Evolutionary conservation across 2,329 filamentous ascomycete genomes (phyloP).

Genomic region (Fusarium nurragi): DNA sequence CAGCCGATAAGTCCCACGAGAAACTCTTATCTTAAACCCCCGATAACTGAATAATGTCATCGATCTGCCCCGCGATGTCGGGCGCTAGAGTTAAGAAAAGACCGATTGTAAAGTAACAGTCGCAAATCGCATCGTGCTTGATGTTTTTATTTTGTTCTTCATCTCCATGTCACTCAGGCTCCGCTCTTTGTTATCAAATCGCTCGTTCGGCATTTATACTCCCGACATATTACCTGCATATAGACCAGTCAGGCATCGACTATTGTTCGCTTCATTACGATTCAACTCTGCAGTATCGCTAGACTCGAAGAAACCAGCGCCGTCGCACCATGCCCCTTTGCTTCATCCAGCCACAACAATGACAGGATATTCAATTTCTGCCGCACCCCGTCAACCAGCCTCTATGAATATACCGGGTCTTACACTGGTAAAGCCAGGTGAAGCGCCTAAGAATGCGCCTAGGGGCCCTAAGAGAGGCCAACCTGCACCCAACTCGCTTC

Average conservation of each 20-base stretch:
- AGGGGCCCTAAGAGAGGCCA: neutral
- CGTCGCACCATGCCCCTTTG: constrained; percentile 22
- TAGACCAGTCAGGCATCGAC: neutral
- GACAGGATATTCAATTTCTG: constrained; percentile 11
- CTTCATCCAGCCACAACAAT: constrained; percentile 12
- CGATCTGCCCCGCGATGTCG: constrained; percentile 16
- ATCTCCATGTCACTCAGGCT: constrained; percentile 19
- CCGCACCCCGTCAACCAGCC: neutral
- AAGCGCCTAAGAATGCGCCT: constrained; percentile 1
- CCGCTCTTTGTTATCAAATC: neutral
- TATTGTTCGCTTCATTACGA: neutral
- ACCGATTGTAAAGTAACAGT: neutral
- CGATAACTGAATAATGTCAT: constrained; percentile 20
- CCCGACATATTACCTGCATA: neutral
- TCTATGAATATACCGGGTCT: constrained; percentile 32
- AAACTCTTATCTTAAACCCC: constrained; percentile 28
- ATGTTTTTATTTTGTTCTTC: neutral
- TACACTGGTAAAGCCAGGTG: constrained; percentile 16
- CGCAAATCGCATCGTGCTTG: neutral
- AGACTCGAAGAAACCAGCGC: neutral
- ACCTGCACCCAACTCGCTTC: neutral
- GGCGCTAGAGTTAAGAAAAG: constrained; percentile 10
- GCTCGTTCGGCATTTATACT: neutral
- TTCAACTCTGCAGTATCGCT: neutral
- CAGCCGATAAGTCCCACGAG: constrained; percentile 34